Percentiles rank a stretch among this genome's conserved stretches.
Conservation (phyloP, 108 stramenopile species). For the Nitzschia putrida region DNA sequence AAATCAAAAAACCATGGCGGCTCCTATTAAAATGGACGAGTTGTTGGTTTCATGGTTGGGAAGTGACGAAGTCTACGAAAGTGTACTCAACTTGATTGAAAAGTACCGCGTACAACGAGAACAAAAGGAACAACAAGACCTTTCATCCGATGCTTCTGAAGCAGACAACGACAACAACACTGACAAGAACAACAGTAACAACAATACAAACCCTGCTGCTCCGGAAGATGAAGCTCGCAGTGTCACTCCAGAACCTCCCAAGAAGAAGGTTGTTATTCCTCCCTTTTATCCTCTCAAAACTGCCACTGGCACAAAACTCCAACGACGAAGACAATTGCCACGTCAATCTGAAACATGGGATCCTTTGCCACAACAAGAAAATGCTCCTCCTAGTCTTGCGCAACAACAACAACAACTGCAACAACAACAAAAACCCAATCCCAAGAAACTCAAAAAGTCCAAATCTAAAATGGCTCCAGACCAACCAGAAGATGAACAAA, state of each 20-base stretch:
- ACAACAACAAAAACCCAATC: not conserved
- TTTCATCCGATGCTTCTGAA: not conserved
- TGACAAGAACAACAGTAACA: not conserved
- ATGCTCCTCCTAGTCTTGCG: not conserved
- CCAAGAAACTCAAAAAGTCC: not conserved
- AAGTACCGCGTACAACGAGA: constrained; percentile 44
- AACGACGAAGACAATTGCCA: constrained; percentile 43
- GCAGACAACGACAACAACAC: not conserved
- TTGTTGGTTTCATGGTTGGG: constrained; percentile 76
- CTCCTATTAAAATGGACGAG: constrained; percentile 82
- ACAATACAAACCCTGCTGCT: not conserved
- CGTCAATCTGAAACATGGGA: constrained; percentile 50
- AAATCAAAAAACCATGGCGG: constrained; percentile 16
- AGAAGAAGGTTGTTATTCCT: constrained; percentile 31
- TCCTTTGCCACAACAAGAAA: constrained; percentile 9
- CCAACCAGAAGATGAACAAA: constrained; percentile 7
- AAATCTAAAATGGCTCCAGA: constrained; percentile 9
- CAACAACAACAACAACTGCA: not conserved
- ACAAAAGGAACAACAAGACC: constrained; percentile 19
- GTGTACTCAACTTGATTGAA: constrained; percentile 65
- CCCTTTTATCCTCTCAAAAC: constrained; percentile 43
- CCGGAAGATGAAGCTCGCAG: not conserved
- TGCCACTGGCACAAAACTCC: constrained; percentile 24
- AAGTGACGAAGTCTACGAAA: constrained; percentile 76
- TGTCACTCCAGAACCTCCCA: not conserved